Evolutionary conservation across 768 basidiomycete genomes (phyloP), one percentile per base, ranked within the genome.

Genomic region (Exidia glandulosa): DNA sequence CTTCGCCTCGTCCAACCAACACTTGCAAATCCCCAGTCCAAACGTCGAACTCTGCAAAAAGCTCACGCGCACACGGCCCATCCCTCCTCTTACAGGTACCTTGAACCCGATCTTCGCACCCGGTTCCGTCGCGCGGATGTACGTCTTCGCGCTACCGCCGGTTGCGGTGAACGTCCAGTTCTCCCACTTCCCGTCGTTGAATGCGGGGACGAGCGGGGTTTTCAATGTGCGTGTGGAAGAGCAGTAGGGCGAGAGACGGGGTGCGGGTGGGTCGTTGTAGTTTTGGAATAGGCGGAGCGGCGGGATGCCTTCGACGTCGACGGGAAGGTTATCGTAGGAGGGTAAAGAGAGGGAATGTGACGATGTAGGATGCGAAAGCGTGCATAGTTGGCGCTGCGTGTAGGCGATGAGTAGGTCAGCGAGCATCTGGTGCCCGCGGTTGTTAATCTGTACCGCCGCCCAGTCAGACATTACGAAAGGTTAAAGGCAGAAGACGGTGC

Each of bases 41-140:
- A 63, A 61, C 29, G 55, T 34, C 12, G 30, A 52, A 48, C 59
- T 61, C 23, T 37, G 33, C 27, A 63, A 47, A 50, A 60, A 61
- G 2, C 55, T 60, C 29, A 63, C 56, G 27, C 62, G 55, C 37
- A 63, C 60, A 9, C 62, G 60, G 19, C 60, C 59, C 60, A 63
- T 60, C 7, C 32, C 57, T 27, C 36, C 59, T 19, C 50, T 31
- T 13, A 58, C 60, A 27, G 29, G 19, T 3, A 63, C 60, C 6
- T 57, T 56, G 50, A 63, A 60, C 45, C 27, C 50, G 56, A 60
- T 31, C 3, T 27, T 30, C 5, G 36, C 54, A 12, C 60, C 62
- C 6, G 55, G 55, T 36, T 63, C 41, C 12, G 27, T 58, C 1
- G 60, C 62, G 27, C 41, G 7, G 10, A 63, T 23, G 47, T 63